phyloP scores from a whole-genome alignment of 2,329 filamentous ascomycete species.

The Thelonectria blattea region DNA sequence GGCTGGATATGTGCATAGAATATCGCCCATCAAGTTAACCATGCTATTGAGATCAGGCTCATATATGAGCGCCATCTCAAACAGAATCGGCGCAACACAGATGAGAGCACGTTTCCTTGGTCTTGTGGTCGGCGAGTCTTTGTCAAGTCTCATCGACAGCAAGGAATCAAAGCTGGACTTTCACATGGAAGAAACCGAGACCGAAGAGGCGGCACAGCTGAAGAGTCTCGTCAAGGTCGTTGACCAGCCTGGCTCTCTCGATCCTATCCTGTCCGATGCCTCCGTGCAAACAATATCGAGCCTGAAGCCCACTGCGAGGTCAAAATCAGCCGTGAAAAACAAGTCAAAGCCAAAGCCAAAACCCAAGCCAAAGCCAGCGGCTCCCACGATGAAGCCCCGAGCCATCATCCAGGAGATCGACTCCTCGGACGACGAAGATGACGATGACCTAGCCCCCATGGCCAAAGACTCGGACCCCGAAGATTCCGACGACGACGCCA shows the following conservation, averaged over 20 bases:
- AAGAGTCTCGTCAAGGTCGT: conserved; percentile 66
- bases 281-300: conserved; percentile 1
- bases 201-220: conserved; percentile 77
- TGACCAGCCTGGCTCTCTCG: conserved; percentile 67
- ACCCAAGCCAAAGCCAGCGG: conserved; percentile 39
- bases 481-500: conserved; percentile 93
- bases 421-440: conserved; percentile 64
- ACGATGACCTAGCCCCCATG: conserved; percentile 76
- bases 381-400: conserved; percentile 43
- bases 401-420: conserved; percentile 71
- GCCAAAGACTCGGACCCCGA: conserved; percentile 86
- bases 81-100: conserved; percentile 80
- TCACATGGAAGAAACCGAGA: conserved; percentile 78
- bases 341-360: conserved; percentile 33
- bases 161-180: conserved; percentile 80
- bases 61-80: conserved; percentile 83
- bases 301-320: neutral
- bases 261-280: conserved; percentile 51
- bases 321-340: conserved; percentile 9
- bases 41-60: conserved; percentile 72
- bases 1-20: conserved; percentile 76
- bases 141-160: conserved; percentile 69
- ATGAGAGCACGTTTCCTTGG: conserved; percentile 79
- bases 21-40: conserved; percentile 68
- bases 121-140: conserved; percentile 81